phyloP scores from a whole-genome alignment of 2,329 filamentous ascomycete genomes.

The Penicillium sp. region DNA sequence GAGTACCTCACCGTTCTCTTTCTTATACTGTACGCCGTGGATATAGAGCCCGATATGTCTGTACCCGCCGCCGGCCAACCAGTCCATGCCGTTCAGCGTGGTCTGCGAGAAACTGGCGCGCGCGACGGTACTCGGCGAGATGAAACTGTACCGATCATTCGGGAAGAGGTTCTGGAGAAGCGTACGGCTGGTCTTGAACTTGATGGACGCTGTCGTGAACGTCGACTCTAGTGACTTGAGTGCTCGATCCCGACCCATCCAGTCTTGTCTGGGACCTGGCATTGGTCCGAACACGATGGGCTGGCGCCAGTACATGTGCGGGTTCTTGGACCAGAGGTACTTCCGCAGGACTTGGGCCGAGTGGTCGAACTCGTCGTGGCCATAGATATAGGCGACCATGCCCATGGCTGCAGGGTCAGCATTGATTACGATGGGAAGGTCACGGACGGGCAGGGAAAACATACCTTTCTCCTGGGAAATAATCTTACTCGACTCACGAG shows the following conservation, averaged over 20 bases:
- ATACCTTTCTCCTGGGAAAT: constrained; percentile 18
- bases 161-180: constrained; percentile 53
- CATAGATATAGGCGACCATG: constrained; percentile 52
- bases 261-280: constrained; percentile 45
- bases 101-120: constrained; percentile 45
- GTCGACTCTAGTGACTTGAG: constrained; percentile 32
- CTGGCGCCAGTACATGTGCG: constrained; percentile 45
- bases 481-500: constrained; percentile 43
- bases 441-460: background rate
- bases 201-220: constrained; percentile 49
- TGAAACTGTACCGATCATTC: constrained; percentile 43
- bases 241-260: constrained; percentile 19
- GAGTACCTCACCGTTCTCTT: constrained; percentile 48
- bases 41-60: constrained; percentile 60
- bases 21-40: constrained; percentile 59
- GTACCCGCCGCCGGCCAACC: constrained; percentile 62
- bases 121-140: constrained; percentile 44
- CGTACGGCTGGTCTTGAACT: constrained; percentile 52
- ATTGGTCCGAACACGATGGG: constrained; percentile 50
- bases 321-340: constrained; percentile 45
- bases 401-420: constrained; percentile 25
- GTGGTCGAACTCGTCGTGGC: constrained; percentile 59
- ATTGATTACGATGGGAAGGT: background rate
- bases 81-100: constrained; percentile 53
- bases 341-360: constrained; percentile 52